Conservation (phyloP, 371 early-diverging fungal species). For the Apophysomyces elegans region DNA sequence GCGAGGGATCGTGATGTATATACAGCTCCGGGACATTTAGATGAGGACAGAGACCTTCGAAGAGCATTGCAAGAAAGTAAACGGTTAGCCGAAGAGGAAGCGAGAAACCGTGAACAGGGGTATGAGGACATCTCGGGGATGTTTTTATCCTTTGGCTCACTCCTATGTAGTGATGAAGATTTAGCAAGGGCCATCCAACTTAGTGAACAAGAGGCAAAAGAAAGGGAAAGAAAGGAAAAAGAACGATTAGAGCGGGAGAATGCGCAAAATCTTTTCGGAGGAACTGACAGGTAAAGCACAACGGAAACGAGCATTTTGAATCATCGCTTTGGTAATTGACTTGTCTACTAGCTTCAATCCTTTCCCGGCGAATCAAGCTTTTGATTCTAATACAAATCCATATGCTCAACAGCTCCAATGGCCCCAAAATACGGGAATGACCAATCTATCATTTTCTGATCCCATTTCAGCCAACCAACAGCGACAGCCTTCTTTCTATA, state of each 20-base stretch:
- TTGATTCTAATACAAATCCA: conserved; percentile 16
- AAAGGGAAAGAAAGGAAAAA: conserved; percentile 37
- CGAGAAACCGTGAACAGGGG: conserved; percentile 34
- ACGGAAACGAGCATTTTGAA: background rate
- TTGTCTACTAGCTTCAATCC: conserved; percentile 24
- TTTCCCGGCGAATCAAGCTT: conserved; percentile 26
- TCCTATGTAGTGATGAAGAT: conserved; percentile 39
- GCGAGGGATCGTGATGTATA: conserved; percentile 35
- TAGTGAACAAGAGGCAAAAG: conserved; percentile 47
- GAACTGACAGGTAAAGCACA: conserved; percentile 13
- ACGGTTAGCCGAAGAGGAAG: conserved; percentile 46
- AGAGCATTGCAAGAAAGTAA: conserved; percentile 81
- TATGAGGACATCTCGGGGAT: conserved; percentile 4
- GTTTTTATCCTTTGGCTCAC: background rate
- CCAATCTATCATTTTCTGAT: conserved; percentile 22
- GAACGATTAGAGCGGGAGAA: conserved; percentile 43
- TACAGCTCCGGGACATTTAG: conserved; percentile 56
- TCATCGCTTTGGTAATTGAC: background rate
- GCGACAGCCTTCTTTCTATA: conserved; percentile 8
- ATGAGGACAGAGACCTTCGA: conserved; percentile 83
- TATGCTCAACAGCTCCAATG: conserved; percentile 23
- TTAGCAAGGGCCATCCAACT: conserved; percentile 45
- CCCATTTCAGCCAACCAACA: conserved; percentile 43
- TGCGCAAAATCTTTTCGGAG: conserved; percentile 46
- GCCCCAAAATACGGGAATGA: conserved; percentile 24